Base-by-base conservation (phyloP, 2,329 filamentous ascomycete genomes). In the Aureobasidium sp. region DNA sequence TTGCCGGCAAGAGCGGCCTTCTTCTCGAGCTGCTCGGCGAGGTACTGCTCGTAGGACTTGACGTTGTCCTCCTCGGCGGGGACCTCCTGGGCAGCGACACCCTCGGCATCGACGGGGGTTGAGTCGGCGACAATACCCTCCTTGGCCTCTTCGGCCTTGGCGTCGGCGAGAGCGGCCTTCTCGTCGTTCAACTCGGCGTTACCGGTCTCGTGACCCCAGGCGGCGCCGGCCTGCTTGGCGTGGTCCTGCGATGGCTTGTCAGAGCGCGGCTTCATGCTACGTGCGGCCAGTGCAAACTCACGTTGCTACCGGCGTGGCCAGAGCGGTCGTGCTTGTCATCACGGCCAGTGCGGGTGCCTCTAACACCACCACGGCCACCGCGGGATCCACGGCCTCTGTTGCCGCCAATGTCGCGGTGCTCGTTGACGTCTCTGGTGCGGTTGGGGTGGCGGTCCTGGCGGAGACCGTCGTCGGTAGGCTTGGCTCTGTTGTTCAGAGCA, bases 41-140 rank as follows among this genome's bases (percentile, higher is more conserved):
- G 84, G 81, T 96, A 99, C 67, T 94, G 89, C 71, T 83, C 79
- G 78, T 92, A 96, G 60, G 91, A 94, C 80, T 95, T 87, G 79
- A 82, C 84, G 84, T 94, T 95, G 76, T 95, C 89, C 78, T 91
- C 87, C 35, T 49, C 43, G 31, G 53, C 53, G 31, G 53, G 40
- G 85, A 64, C 79, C 79, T 72, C 72, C 25, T 67, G 67, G 63
- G 71, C 76, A 21, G 73, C 66, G 55, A 74, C 76, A 61, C 72
- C 72, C 40, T 62, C 63, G 29, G 63, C 61, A 31, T 79, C 77
- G 61, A 73, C 74, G 65, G 75, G 77, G 53, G 61, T 63, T 17
- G 67, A 67, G 62, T 72, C 66, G 27, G 68, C 68, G 37, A 67
- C 78, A 55, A 64, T 74, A 65, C 77, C 74, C 62, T 74, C 76